Conservation (phyloP, 1,284 basidiomycete species). For the Filobasidium uniguttulatum region DNA sequence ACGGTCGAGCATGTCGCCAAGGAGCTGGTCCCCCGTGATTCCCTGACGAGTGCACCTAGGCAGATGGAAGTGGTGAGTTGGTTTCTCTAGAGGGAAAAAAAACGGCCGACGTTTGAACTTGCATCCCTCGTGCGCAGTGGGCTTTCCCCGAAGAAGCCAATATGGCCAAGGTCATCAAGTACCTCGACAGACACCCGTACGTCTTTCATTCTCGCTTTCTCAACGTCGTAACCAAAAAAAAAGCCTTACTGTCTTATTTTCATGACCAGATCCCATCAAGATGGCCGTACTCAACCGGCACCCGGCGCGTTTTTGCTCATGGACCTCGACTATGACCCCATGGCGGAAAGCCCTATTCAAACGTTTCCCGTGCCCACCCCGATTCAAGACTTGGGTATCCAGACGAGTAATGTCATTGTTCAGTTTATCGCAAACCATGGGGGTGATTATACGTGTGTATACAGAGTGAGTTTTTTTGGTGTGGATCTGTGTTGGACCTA, state of each 20-base stretch:
- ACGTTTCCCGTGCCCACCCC: slow-evolving; percentile 65
- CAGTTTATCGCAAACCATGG: slow-evolving; percentile 78
- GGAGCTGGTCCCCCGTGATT: slow-evolving; percentile 61
- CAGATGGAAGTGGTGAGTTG: slow-evolving; percentile 51
- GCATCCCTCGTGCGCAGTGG: slow-evolving; percentile 5
- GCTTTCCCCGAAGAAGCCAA: neutral
- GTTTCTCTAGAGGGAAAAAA: neutral
- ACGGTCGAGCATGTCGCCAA: slow-evolving; percentile 76
- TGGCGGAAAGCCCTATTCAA: slow-evolving; percentile 57
- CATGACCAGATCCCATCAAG: slow-evolving; percentile 14
- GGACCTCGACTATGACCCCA: slow-evolving; percentile 64
- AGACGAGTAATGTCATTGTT: slow-evolving; percentile 67
- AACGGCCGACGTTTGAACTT: neutral
- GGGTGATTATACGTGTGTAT: slow-evolving; percentile 73
- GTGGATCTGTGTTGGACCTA: neutral
- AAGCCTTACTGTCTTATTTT: neutral
- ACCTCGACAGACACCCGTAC: slow-evolving; percentile 10
- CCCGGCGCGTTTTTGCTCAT: slow-evolving; percentile 59
- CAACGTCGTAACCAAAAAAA: neutral
- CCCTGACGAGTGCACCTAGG: slow-evolving; percentile 53
- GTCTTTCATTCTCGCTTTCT: neutral
- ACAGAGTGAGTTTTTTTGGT: slow-evolving; percentile 47
- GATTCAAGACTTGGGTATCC: slow-evolving; percentile 53
- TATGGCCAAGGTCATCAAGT: neutral
- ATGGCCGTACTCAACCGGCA: slow-evolving; percentile 43